Evolutionary conservation across 768 basidiomycete species (phyloP).

Genomic region (Amanita rubescens): DNA sequence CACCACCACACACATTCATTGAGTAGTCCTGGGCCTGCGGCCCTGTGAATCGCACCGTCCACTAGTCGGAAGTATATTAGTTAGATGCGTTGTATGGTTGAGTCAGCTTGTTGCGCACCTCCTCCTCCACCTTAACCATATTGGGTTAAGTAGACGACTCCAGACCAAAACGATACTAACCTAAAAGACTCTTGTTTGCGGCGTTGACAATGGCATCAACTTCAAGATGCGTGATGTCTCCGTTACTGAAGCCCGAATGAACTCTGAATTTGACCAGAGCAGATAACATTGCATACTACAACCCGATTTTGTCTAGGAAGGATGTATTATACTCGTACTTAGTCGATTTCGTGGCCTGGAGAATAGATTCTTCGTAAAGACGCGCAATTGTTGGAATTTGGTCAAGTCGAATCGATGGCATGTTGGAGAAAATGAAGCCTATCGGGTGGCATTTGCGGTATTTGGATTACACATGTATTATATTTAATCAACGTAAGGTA

Average conservation of each 20-base stretch:
- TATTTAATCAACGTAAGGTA: slow-evolving; percentile 5
- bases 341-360: slow-evolving; percentile 28
- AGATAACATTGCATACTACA: slow-evolving; percentile 43
- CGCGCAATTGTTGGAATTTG: slow-evolving; percentile 51
- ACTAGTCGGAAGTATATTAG: neutral
- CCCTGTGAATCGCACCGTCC: slow-evolving; percentile 75
- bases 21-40: slow-evolving; percentile 58
- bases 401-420: slow-evolving; percentile 20
- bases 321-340: slow-evolving; percentile 26
- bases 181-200: slow-evolving; percentile 65
- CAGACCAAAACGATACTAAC: slow-evolving; percentile 26
- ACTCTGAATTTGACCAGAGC: slow-evolving; percentile 1
- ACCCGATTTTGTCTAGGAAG: slow-evolving; percentile 53
- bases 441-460: neutral
- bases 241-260: slow-evolving; percentile 41
- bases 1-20: slow-evolving; percentile 57
- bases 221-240: slow-evolving; percentile 68
- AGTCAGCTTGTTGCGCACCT: slow-evolving; percentile 38
- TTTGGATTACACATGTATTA: neutral
- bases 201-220: slow-evolving; percentile 79
- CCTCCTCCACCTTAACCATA: slow-evolving; percentile 60
- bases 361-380: slow-evolving; percentile 37
- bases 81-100: neutral
- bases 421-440: neutral
- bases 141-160: neutral